phyloP scores from a whole-genome alignment of 371 early-diverging fungal genomes.

The Mortierella sp. region DNA sequence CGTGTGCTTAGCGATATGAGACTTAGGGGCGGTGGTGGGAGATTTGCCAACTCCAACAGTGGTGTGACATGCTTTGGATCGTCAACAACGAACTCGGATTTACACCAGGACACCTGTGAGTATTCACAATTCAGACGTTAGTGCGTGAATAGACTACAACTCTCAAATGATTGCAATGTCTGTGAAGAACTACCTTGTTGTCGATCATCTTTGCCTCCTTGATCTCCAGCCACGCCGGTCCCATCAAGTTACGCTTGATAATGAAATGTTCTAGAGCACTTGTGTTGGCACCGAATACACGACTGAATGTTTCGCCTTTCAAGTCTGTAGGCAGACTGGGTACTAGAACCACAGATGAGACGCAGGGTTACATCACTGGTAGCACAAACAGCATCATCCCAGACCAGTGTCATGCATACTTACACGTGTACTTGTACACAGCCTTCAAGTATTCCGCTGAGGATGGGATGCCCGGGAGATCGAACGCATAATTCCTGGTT shows the following conservation, averaged over 20 bases:
- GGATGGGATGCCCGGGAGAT: constrained; percentile 83
- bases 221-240: constrained; percentile 95
- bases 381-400: no score
- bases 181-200: constrained; percentile 54
- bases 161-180: background rate
- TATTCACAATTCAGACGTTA: background rate
- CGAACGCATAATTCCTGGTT: constrained; percentile 93
- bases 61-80: constrained; percentile 79
- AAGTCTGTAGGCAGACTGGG: constrained; percentile 77
- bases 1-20: constrained; percentile 87
- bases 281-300: constrained; percentile 90
- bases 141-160: background rate
- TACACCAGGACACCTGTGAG: constrained; percentile 86
- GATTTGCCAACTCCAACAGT: constrained; percentile 63
- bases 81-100: constrained; percentile 73
- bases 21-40: constrained; percentile 81
- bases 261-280: constrained; percentile 93
- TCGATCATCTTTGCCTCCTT: constrained; percentile 56
- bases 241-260: constrained; percentile 95
- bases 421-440: constrained; percentile 72
- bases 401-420: background rate
- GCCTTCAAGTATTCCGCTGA: constrained; percentile 90
- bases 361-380: no score
- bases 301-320: constrained; percentile 85
- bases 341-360: constrained; percentile 49